Evolutionary conservation across 1,284 basidiomycete genomes (phyloP).

Genomic region (Cryptococcus wingfieldii): DNA sequence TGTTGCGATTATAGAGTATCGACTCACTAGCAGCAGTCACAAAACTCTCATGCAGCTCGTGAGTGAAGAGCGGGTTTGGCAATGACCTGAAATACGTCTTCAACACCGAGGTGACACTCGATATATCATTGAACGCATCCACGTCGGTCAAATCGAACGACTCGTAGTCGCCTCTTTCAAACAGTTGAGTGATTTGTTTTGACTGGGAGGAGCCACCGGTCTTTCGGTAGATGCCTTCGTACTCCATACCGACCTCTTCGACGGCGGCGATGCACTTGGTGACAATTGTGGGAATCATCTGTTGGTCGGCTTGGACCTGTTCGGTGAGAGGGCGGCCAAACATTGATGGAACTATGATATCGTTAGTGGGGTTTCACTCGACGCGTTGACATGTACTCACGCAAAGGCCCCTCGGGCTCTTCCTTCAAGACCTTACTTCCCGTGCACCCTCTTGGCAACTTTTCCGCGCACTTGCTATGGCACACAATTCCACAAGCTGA

Average conservation of each 20-base stretch:
- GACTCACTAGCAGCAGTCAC: slow-evolving; percentile 62
- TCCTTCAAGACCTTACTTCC: slow-evolving; percentile 25
- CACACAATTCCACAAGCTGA: slow-evolving; percentile 52
- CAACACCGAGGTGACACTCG: slow-evolving; percentile 90
- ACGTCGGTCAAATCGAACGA: slow-evolving; percentile 82
- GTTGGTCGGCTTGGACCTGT: slow-evolving; percentile 71
- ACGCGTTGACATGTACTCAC: slow-evolving; percentile 50
- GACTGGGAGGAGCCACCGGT: slow-evolving; percentile 89
- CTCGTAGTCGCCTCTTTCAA: slow-evolving; percentile 84
- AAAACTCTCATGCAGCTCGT: slow-evolving; percentile 85
- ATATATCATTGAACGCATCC: slow-evolving; percentile 91
- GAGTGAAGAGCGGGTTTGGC: slow-evolving; percentile 85
- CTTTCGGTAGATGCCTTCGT: slow-evolving; percentile 84
- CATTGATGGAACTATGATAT: slow-evolving; percentile 69
- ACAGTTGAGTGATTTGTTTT: slow-evolving; percentile 88
- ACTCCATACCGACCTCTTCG: slow-evolving; percentile 67
- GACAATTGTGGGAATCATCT: slow-evolving; percentile 79
- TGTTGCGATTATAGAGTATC: neutral
- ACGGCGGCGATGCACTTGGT: slow-evolving; percentile 94
- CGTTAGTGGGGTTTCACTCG: neutral
- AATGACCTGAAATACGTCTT: slow-evolving; percentile 94
- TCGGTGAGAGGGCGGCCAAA: slow-evolving; percentile 83
- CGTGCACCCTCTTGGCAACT: slow-evolving; percentile 43
- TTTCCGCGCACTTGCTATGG: slow-evolving; percentile 51
- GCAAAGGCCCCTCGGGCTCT: slow-evolving; percentile 46